Evolutionary conservation across 306 rosid species (phyloP).

Genomic region (Trichosanthes cucumerina): DNA sequence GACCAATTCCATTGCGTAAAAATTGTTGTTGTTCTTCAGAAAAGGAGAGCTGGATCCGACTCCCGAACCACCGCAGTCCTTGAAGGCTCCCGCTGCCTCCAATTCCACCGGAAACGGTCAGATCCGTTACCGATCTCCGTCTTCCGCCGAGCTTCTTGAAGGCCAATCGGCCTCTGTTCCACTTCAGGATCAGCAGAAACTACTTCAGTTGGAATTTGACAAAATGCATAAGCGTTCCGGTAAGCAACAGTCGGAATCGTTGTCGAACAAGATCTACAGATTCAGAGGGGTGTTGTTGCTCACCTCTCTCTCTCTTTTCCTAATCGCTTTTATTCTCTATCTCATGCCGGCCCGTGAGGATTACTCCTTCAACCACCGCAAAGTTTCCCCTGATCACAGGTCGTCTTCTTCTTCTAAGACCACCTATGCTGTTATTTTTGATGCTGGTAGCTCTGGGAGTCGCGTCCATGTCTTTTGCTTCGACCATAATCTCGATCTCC

Average conservation of each 20-base stretch:
- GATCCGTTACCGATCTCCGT: conserved; percentile 97
- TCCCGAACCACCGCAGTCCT: conserved; percentile 59
- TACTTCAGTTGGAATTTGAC: conserved; percentile 31
- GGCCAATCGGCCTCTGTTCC: conserved; percentile 52
- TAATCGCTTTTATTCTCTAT: conserved; percentile 51
- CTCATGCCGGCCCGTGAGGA: conserved; percentile 50
- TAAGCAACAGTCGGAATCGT: conserved; percentile 38
- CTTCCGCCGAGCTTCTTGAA: conserved; percentile 76
- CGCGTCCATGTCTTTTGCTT: conserved; percentile 91
- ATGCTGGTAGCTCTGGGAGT: conserved; percentile 99
- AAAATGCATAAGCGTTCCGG: conserved; percentile 81
- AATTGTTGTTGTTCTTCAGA: background rate
- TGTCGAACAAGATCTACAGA: conserved; percentile 61
- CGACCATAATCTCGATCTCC: conserved; percentile 60
- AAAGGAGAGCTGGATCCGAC: conserved; percentile 68
- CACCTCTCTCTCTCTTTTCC: conserved; percentile 54
- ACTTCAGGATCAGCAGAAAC: conserved; percentile 38
- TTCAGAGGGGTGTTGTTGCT: conserved; percentile 63
- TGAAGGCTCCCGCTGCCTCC: conserved; percentile 54
- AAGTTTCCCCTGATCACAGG: conserved; percentile 41
- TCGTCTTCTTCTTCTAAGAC: conserved; percentile 16
- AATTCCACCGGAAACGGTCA: conserved; percentile 58
- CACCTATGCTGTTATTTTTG: conserved; percentile 70
- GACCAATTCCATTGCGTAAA: background rate
- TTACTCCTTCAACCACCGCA: conserved; percentile 38